Evolutionary conservation across 1,139 yeast genomes (phyloP).

Genomic region (Candida sanyaensis): DNA sequence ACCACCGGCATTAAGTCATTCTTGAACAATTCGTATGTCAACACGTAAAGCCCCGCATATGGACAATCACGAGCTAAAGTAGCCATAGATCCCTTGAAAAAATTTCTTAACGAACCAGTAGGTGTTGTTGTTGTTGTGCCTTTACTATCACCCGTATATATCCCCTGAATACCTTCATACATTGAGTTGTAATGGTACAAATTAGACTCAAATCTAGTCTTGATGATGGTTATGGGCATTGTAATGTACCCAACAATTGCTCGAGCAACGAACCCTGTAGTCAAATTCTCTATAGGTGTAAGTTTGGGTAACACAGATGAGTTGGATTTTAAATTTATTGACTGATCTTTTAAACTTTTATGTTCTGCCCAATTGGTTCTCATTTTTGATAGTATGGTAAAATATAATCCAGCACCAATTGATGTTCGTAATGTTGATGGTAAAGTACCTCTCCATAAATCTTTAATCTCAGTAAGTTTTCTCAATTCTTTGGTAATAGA

Average conservation of each 20-base stretch:
- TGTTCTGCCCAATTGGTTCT: conserved; percentile 53
- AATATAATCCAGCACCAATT: conserved; percentile 84
- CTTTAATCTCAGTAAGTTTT: conserved; percentile 47
- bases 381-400: conserved; percentile 67
- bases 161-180: conserved; percentile 59
- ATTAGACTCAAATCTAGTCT: conserved; percentile 84
- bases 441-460: conserved; percentile 90
- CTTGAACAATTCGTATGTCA: conserved; percentile 79
- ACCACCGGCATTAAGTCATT: conserved; percentile 28
- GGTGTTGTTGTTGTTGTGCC: conserved; percentile 1
- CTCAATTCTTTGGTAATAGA: conserved; percentile 44
- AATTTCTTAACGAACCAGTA: conserved; percentile 50
- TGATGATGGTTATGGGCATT: conserved; percentile 98
- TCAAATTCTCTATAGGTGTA: conserved; percentile 66
- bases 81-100: conserved; percentile 85
- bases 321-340: conserved; percentile 9
- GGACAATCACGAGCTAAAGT: conserved; percentile 94
- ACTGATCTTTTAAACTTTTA: conserved; percentile 17
- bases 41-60: conserved; percentile 88
- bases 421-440: conserved; percentile 92
- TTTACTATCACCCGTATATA: conserved; percentile 36
- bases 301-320: conserved; percentile 65
- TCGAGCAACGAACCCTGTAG: conserved; percentile 78
- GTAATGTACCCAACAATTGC: conserved; percentile 83
- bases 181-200: conserved; percentile 70